phyloP scores from a whole-genome alignment of 345 rosid genomes.

The Draba incana region DNA sequence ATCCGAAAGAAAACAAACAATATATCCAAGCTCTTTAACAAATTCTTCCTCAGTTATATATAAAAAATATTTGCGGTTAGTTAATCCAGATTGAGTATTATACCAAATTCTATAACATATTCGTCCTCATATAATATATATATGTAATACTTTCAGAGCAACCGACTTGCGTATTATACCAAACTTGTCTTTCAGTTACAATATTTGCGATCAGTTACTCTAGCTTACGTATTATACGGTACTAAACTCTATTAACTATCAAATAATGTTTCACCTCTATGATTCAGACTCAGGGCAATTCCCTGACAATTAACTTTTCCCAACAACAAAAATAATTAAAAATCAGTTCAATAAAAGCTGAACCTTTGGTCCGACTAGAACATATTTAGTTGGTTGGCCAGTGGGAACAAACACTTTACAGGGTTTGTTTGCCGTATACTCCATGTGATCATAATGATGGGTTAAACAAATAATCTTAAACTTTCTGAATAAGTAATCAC shows the following conservation, averaged over 20 bases:
- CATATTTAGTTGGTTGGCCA: neutral
- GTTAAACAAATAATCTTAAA: neutral
- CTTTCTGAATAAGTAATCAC: constrained; percentile 8
- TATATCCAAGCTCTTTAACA: no score
- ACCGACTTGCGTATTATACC: no score
- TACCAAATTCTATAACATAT: no score
- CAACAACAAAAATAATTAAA: neutral
- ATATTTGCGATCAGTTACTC: no score
- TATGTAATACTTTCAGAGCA: no score
- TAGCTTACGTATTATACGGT: no score
- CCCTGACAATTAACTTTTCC: neutral
- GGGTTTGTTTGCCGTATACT: constrained; percentile 32
- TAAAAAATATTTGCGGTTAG: no score
- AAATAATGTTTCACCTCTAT: neutral
- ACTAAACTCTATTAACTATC: neutral
- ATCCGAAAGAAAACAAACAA: no score
- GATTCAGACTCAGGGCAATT: neutral
- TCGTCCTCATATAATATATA: no score
- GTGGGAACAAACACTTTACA: neutral
- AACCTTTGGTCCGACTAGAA: neutral
- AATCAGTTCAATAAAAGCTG: constrained; percentile 12
- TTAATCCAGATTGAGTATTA: no score
- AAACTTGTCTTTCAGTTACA: no score
- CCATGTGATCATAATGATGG: neutral
- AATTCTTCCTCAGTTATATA: no score